Conservation (phyloP, 1,139 yeast species). For the Pichia sp. region DNA sequence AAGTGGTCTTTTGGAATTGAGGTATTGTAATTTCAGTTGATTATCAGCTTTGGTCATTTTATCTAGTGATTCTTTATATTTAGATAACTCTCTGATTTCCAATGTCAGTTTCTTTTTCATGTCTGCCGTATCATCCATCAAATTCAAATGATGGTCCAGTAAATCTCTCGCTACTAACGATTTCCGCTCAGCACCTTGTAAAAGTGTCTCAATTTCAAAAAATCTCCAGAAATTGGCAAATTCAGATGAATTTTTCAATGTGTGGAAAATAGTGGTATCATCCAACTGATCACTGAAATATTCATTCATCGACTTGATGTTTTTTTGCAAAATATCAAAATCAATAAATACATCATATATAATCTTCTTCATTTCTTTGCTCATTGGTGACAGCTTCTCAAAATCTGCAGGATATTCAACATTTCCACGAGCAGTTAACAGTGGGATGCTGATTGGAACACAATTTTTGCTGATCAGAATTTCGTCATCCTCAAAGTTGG, state of each 20-base stretch:
- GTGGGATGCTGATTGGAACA: slow-evolving; percentile 33
- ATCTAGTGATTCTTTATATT: slow-evolving; percentile 3
- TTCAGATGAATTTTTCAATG: slow-evolving; percentile 20
- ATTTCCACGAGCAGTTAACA: slow-evolving; percentile 22
- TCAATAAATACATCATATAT: slow-evolving; percentile 34
- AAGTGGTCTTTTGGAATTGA: slow-evolving; percentile 11
- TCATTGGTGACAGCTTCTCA: slow-evolving; percentile 19
- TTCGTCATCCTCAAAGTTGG: slow-evolving; percentile 33
- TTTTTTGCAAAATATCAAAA: slow-evolving; percentile 28
- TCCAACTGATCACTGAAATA: slow-evolving; percentile 29
- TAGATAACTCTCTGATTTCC: slow-evolving; percentile 9
- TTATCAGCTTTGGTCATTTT: slow-evolving; percentile 1
- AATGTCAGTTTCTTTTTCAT: not conserved
- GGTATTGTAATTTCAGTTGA: slow-evolving; percentile 1
- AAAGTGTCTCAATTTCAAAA: slow-evolving; percentile 26
- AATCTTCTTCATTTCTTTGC: slow-evolving; percentile 29
- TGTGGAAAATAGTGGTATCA: slow-evolving; percentile 15
- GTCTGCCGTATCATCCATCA: slow-evolving; percentile 1
- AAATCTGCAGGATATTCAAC: slow-evolving; percentile 26
- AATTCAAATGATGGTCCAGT: not conserved
- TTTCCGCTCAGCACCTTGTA: slow-evolving; percentile 15
- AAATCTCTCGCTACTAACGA: slow-evolving; percentile 1
- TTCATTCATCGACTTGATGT: slow-evolving; percentile 24
- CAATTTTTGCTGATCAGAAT: slow-evolving; percentile 26
- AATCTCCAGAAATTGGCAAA: slow-evolving; percentile 34